Percentiles rank a stretch among this genome's conserved stretches.
phyloP scores from a whole-genome alignment of 2,329 filamentous ascomycete genomes.

The Ophiocordyceps australis region DNA sequence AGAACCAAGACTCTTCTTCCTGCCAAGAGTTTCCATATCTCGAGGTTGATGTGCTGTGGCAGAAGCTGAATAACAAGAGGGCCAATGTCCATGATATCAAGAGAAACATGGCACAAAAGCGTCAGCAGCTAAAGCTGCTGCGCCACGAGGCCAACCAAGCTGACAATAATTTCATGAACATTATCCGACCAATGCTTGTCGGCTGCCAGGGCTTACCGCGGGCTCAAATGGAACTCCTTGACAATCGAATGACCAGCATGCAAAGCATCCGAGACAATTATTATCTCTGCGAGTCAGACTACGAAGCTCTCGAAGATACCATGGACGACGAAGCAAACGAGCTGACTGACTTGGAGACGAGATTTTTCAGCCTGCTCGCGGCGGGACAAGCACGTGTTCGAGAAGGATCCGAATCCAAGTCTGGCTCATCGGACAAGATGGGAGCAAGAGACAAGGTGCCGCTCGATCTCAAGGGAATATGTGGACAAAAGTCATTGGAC shows the following conservation, averaged over 20 bases:
- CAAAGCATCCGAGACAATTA: slow-evolving; percentile 19
- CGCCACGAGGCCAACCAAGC: slow-evolving; percentile 15
- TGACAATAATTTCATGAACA: slow-evolving; percentile 21
- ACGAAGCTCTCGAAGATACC: slow-evolving; percentile 15
- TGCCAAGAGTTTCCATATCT: too few relatives aligned
- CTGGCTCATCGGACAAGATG: slow-evolving; percentile 3
- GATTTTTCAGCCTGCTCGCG: slow-evolving; percentile 18
- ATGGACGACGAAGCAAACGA: slow-evolving; percentile 17
- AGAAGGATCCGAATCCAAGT: slow-evolving; percentile 2
- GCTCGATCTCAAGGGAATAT: slow-evolving; percentile 16
- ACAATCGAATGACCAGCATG: slow-evolving; percentile 14
- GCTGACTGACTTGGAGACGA: slow-evolving; percentile 15
- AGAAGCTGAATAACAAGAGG: slow-evolving; percentile 15
- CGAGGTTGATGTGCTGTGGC: slow-evolving; percentile 16
- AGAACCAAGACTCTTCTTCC: too few relatives aligned
- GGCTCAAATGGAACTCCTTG: slow-evolving; percentile 8
- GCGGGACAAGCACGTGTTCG: slow-evolving; percentile 7
- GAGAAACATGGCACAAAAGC: slow-evolving; percentile 12
- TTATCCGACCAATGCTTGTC: slow-evolving; percentile 17
- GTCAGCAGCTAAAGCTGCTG: slow-evolving; percentile 12
- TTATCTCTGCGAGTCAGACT: slow-evolving; percentile 14
- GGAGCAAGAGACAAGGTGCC: too few relatives aligned
- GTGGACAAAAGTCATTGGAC: slow-evolving; percentile 13
- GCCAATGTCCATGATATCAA: slow-evolving; percentile 11
- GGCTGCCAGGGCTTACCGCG: slow-evolving; percentile 6